A percentile compares a stretch with the other conserved stretches of the same genome.
phyloP scores from a whole-genome alignment of 2,329 filamentous ascomycete species.

The Macroventuria anomochaeta region DNA sequence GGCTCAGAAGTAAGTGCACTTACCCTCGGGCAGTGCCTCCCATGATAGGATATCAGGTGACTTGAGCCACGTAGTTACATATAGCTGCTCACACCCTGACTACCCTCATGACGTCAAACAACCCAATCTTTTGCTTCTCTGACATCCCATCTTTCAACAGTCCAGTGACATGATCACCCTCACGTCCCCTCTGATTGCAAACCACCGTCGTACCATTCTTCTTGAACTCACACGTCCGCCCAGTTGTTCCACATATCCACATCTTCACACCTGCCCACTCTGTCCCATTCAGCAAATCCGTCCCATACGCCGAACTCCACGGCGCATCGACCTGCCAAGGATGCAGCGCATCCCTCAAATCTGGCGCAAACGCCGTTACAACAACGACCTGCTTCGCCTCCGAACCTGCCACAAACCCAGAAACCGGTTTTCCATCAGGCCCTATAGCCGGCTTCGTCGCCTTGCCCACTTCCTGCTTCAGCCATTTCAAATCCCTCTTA shows the following conservation, averaged over 20 bases:
- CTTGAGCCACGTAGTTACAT: too few species aligned
- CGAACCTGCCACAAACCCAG: background rate
- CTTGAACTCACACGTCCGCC: slow-evolving; percentile 52
- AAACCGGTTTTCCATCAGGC: slow-evolving; percentile 3
- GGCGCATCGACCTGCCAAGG: slow-evolving; percentile 58
- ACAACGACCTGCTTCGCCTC: slow-evolving; percentile 52
- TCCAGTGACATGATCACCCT: slow-evolving; percentile 35
- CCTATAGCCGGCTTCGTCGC: background rate
- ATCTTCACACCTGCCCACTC: slow-evolving; percentile 52
- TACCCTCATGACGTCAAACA: slow-evolving; percentile 39
- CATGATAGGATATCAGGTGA: too few species aligned
- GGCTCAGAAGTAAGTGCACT: too few species aligned
- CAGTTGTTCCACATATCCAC: slow-evolving; percentile 58
- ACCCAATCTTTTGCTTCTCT: slow-evolving; percentile 34
- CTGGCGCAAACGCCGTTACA: slow-evolving; percentile 65
- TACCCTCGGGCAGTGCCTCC: too few species aligned
- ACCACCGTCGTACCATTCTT: slow-evolving; percentile 46
- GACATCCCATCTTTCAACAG: slow-evolving; percentile 33
- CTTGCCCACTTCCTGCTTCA: slow-evolving; percentile 47
- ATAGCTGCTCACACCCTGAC: slow-evolving; percentile 20
- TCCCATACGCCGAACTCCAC: slow-evolving; percentile 61
- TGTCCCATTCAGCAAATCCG: slow-evolving; percentile 55
- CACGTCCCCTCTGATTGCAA: slow-evolving; percentile 55
- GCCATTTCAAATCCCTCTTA: slow-evolving; percentile 58
- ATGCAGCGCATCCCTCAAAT: slow-evolving; percentile 55